phyloP scores from a whole-genome alignment of 2,329 filamentous ascomycete species.

The Tolypocladium paradoxum region DNA sequence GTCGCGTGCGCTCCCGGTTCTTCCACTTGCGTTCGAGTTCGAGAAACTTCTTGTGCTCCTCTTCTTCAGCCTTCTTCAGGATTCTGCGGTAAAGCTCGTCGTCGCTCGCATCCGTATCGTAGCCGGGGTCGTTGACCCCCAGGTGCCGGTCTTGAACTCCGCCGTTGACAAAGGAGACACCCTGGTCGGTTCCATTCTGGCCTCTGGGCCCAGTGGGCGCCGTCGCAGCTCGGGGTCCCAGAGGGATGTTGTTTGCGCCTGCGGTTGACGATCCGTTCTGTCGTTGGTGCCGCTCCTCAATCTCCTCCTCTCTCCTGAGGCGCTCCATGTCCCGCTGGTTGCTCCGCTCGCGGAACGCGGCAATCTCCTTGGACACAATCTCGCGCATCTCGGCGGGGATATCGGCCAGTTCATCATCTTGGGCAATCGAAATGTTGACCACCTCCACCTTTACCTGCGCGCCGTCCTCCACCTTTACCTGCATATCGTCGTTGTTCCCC shows the following conservation, averaged over 20 bases:
- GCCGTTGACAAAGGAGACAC: slow-evolving; percentile 71
- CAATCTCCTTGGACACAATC: slow-evolving; percentile 86
- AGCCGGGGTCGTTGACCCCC: slow-evolving; percentile 59
- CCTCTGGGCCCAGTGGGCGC: slow-evolving; percentile 57
- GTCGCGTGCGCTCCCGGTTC: slow-evolving; percentile 74
- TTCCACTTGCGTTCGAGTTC: slow-evolving; percentile 86
- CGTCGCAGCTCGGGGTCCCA: slow-evolving; percentile 28
- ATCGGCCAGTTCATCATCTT: slow-evolving; percentile 89
- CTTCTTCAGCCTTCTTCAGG: slow-evolving; percentile 58
- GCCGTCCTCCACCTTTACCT: slow-evolving; percentile 65
- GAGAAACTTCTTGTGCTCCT: slow-evolving; percentile 69
- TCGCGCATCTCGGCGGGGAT: slow-evolving; percentile 95
- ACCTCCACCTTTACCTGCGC: slow-evolving; percentile 65
- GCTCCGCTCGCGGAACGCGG: slow-evolving; percentile 85
- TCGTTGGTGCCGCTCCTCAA: slow-evolving; percentile 74
- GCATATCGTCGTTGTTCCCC: slow-evolving; percentile 51
- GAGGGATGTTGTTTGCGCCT: slow-evolving; percentile 46
- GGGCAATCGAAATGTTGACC: slow-evolving; percentile 75
- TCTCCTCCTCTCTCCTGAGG: slow-evolving; percentile 77
- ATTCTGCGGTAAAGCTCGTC: slow-evolving; percentile 70
- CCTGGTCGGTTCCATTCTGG: slow-evolving; percentile 51
- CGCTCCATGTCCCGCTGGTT: slow-evolving; percentile 83
- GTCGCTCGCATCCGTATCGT: slow-evolving; percentile 81
- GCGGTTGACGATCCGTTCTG: slow-evolving; percentile 53
- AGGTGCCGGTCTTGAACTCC: slow-evolving; percentile 50